Conservation (phyloP, 345 rosid genomes). For the Moringa oleifera region DNA sequence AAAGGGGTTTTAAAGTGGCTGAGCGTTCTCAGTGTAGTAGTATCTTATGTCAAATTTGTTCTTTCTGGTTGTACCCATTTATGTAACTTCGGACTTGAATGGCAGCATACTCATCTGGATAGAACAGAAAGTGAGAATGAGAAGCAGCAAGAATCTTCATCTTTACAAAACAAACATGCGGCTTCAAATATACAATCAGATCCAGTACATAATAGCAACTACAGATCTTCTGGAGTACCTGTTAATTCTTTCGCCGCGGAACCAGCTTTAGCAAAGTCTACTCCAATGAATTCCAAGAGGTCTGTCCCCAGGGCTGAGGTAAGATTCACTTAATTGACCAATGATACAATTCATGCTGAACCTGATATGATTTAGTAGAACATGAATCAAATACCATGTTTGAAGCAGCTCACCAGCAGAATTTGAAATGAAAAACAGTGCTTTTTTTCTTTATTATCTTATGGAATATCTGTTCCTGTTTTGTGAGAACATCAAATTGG, state of each 20-base stretch:
- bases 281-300: conserved; percentile 44
- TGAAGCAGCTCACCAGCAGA: neutral
- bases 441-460: neutral
- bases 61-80: neutral
- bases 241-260: conserved; percentile 10
- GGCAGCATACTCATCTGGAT: conserved; percentile 34
- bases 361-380: neutral
- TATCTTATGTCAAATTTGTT: neutral
- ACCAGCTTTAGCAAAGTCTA: conserved; percentile 11
- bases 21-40: neutral
- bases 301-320: conserved; percentile 69
- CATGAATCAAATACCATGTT: neutral
- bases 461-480: neutral
- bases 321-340: conserved; percentile 16
- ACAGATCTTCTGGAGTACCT: conserved; percentile 25
- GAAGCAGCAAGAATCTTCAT: conserved; percentile 31
- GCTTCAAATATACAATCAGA: conserved; percentile 34
- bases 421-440: neutral
- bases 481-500: neutral
- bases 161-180: conserved; percentile 26
- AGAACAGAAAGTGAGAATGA: conserved; percentile 30
- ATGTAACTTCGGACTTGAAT: conserved; percentile 6
- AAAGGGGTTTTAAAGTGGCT: neutral
- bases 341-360: neutral
- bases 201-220: conserved; percentile 28